phyloP scores from a whole-genome alignment of 441 rosid species.

The Mallotus repandus region DNA sequence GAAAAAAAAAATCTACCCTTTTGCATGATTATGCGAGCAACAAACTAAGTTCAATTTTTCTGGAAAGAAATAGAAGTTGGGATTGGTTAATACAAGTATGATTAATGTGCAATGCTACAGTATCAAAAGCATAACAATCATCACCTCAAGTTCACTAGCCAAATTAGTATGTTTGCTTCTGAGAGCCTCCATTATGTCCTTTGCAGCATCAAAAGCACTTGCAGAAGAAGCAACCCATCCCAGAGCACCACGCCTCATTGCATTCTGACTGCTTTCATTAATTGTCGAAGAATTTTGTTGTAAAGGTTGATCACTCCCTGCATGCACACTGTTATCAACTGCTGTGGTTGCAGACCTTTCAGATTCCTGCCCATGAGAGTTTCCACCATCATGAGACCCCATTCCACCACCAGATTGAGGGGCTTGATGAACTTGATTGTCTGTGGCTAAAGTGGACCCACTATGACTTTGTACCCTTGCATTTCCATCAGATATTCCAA shows the following conservation, averaged over 20 bases:
- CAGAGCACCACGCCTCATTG: conserved; percentile 63
- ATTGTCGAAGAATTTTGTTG: conserved; percentile 66
- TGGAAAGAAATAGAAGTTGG: background rate
- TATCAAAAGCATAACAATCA: conserved; percentile 23
- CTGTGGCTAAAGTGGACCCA: conserved; percentile 55
- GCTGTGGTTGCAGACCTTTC: conserved; percentile 58
- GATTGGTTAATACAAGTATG: background rate
- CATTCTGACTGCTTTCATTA: conserved; percentile 60
- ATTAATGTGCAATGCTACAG: conserved; percentile 7
- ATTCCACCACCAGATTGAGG: conserved; percentile 52
- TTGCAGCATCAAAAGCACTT: conserved; percentile 95
- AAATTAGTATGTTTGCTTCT: conserved; percentile 95
- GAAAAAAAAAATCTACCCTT: background rate
- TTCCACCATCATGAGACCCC: conserved; percentile 74
- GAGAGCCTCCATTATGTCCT: conserved; percentile 95
- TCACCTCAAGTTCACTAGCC: conserved; percentile 97
- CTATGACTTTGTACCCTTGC: conserved; percentile 53
- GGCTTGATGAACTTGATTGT: conserved; percentile 67
- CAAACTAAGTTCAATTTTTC: background rate
- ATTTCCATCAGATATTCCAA: conserved; percentile 54
- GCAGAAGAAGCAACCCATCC: conserved; percentile 77
- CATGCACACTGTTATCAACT: conserved; percentile 53
- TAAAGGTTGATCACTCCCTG: conserved; percentile 69
- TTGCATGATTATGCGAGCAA: background rate
- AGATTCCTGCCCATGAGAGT: conserved; percentile 76